Base-by-base conservation (phyloP, 106 monocot species). In the Phalaenopsis aphrodite region DNA sequence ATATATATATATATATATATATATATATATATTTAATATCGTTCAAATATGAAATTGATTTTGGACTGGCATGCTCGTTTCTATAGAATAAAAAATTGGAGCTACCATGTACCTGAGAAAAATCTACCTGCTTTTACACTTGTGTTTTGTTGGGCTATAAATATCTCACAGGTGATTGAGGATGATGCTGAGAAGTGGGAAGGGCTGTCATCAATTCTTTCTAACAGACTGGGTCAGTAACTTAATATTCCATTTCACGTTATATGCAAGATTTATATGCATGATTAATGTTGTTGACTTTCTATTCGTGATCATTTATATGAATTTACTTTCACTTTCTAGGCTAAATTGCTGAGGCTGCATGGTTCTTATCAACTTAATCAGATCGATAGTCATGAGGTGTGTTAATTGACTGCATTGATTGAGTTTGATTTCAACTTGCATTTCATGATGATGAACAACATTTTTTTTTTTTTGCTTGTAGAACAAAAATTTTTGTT, bases 291-390 rank as follows among this genome's bases (percentile, higher is more conserved):
- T 9, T 65, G 14, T 65, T 21, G 23, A 76, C 43, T 0, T 75
- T 23, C 18, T 14, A 78, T 76, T 9, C 46, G 52, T 23, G 76
- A 42, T 45, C n/a, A 77, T 15, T 2, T 42, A 47, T 17, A 61
- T 30, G 39, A 58, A 56, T 21, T 56, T 0, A 7, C 43, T 3
- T 79, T 49, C 17, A 24, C 67, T 30, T 38, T 89, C 45, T 81
- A 98, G 98, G 98, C 91, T 81, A 98, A 94, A 72, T 80, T 98
- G 78, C 82, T 98, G 82, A 90, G 94, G 77, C 80, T 92, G 56
- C 98, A 98, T 89, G 94, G 98, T 79, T 98, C 98, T 76, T 98
- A 98, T 79, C 90, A 93, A 64, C 84, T 86, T 37, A 94, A 94
- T 84, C 94, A 98, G 78, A 77, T 98, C n/a, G 94, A 85, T 61